These are phyloP conservation scores for Thymus quinquecostatus DNA, from an alignment of 257 asterid species.

Conservation along the genomic window DNA sequence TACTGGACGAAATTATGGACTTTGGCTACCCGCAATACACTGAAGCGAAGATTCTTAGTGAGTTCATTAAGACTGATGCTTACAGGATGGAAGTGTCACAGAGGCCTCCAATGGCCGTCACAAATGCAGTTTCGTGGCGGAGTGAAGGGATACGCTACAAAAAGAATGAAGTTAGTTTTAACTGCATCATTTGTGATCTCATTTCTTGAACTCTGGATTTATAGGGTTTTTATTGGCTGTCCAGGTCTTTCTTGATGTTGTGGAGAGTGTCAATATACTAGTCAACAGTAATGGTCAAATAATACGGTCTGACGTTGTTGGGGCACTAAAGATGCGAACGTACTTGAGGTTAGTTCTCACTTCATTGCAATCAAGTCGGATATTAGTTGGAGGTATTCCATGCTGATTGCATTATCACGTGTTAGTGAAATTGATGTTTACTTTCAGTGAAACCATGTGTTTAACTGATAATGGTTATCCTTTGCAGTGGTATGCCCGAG, in stretches of 20 bases:
- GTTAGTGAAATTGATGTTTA: conserved; percentile 4
- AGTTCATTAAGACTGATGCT: conserved; percentile 99
- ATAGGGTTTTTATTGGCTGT: conserved; percentile 34
- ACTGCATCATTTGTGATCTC: conserved; percentile 10
- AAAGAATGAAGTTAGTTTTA: conserved; percentile 82
- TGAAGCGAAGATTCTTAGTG: conserved; percentile 98
- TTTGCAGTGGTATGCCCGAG: conserved; percentile 99
- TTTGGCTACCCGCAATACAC: conserved; percentile 99
- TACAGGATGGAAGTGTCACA: conserved; percentile 98
- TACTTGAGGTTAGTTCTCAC: conserved; percentile 80
- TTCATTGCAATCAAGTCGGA: conserved; percentile 12
- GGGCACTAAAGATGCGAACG: conserved; percentile 98
- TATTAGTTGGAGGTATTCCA: conserved; percentile 13
- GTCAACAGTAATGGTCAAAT: conserved; percentile 99
- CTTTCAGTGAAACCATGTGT: conserved; percentile 6
- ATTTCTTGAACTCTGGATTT: conserved; percentile 25
- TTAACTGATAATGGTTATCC: conserved; percentile 26
- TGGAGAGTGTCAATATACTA: conserved; percentile 98
- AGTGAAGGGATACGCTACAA: conserved; percentile 97
- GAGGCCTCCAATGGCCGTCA: conserved; percentile 99
- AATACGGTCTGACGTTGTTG: conserved; percentile 94
- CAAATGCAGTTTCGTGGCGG: conserved; percentile 99
- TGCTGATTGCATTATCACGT: conserved; percentile 4
- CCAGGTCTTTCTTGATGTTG: conserved; percentile 99
- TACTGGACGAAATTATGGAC: conserved; percentile 99